Percentiles rank a stretch among this genome's conserved stretches.
phyloP scores from a whole-genome alignment of 2,329 filamentous ascomycete species.

The Fusarium veterinarium region DNA sequence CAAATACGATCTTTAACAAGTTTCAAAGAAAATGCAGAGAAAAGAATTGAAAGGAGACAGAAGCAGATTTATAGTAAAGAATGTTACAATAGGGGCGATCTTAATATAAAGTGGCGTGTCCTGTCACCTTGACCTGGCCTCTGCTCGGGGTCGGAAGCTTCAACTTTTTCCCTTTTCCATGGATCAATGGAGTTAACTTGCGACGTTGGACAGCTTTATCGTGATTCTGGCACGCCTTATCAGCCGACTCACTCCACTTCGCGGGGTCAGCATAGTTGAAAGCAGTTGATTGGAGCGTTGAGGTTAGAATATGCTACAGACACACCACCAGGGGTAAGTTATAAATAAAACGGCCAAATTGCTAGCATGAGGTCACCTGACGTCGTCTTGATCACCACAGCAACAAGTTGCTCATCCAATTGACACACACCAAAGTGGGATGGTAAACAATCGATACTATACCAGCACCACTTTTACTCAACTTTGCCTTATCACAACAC shows the following conservation, averaged over 20 bases:
- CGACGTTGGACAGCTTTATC: slow-evolving; percentile 41
- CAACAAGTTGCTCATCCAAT: slow-evolving; percentile 5
- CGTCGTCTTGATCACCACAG: slow-evolving; percentile 1
- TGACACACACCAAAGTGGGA: slow-evolving; percentile 25
- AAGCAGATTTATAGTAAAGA: slow-evolving; percentile 13
- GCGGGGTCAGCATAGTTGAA: slow-evolving; percentile 37
- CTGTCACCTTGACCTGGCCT: slow-evolving; percentile 19
- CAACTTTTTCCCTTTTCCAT: slow-evolving; percentile 19
- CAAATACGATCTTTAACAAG: background rate
- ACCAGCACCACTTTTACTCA: slow-evolving; percentile 24
- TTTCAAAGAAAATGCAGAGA: background rate
- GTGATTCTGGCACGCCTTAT: slow-evolving; percentile 29
- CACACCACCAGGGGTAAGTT: slow-evolving; percentile 25
- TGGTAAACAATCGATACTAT: slow-evolving; percentile 42
- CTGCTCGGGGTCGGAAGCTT: slow-evolving; percentile 33
- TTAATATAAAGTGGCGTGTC: slow-evolving; percentile 37
- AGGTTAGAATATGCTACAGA: background rate
- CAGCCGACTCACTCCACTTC: slow-evolving; percentile 30
- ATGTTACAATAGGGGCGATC: slow-evolving; percentile 21
- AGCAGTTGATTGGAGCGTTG: slow-evolving; percentile 27
- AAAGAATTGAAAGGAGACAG: background rate
- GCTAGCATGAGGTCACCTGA: slow-evolving; percentile 37
- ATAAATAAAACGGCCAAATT: background rate
- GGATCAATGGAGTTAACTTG: slow-evolving; percentile 23
- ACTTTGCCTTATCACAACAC: slow-evolving; percentile 20